phyloP scores from a whole-genome alignment of 2,329 filamentous ascomycete species.

The Paecilomyces variotii region DNA sequence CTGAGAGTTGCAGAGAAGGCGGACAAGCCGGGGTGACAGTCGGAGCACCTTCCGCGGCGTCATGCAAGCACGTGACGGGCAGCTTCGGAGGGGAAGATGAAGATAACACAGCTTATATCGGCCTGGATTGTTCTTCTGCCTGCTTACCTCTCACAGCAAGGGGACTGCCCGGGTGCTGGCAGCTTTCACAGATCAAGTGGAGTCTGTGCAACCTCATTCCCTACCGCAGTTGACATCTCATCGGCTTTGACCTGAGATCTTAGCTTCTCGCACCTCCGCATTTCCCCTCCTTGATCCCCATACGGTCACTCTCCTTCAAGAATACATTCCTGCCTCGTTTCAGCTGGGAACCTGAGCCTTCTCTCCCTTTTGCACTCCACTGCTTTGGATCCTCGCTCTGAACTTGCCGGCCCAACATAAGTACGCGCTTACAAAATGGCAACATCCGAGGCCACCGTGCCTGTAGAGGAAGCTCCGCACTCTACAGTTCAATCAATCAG shows the following conservation, averaged over 20 bases:
- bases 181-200: not conserved
- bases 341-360: not conserved
- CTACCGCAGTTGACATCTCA: not conserved
- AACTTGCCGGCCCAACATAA: not conserved
- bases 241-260: not conserved
- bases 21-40: not conserved
- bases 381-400: not conserved
- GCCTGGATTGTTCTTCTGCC: not conserved
- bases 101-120: not conserved
- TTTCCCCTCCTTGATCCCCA: not conserved
- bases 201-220: not conserved
- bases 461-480: conserved; percentile 9
- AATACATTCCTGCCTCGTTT: not conserved
- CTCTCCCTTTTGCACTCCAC: not conserved
- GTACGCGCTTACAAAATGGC: not conserved
- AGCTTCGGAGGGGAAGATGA: not conserved
- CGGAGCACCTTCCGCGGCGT: not conserved
- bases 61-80: not conserved
- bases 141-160: not conserved
- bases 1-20: not conserved
- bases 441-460: conserved; percentile 11
- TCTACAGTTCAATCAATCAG: conserved; percentile 21
- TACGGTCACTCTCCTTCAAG: not conserved
- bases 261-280: not conserved
- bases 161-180: not conserved